phyloP scores from a whole-genome alignment of 371 early-diverging fungal genomes.

The Apophysomyces ossiformis region DNA sequence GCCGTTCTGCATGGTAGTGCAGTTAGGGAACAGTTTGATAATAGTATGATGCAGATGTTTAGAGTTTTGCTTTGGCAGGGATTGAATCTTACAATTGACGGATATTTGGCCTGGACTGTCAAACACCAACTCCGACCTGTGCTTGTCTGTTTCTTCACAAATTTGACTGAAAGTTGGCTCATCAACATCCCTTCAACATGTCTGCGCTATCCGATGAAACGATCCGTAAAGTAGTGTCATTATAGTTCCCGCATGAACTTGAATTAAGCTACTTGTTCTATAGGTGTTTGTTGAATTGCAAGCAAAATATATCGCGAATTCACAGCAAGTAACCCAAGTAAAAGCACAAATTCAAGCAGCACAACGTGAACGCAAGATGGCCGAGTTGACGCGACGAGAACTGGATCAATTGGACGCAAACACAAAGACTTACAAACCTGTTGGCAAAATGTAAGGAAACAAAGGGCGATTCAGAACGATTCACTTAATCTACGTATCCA shows the following conservation, averaged over 20 bases:
- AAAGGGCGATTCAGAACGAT: not conserved
- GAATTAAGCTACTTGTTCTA: not conserved
- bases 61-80: too few species aligned
- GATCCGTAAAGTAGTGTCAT: constrained; percentile 41
- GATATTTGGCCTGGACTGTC: not conserved
- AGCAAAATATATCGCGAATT: constrained; percentile 61
- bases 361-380: constrained; percentile 74
- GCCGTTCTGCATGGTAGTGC: too few species aligned
- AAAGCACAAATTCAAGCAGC: constrained; percentile 72
- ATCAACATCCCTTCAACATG: constrained; percentile 29
- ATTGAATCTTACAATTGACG: too few species aligned
- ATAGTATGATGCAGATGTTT: too few species aligned
- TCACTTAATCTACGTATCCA: not conserved
- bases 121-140: not conserved
- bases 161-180: not conserved
- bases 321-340: constrained; percentile 67
- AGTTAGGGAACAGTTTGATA: too few species aligned
- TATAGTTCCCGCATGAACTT: not conserved
- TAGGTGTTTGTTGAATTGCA: constrained; percentile 71
- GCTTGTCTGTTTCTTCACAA: not conserved
- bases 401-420: constrained; percentile 60
- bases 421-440: constrained; percentile 72
- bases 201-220: constrained; percentile 51
- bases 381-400: constrained; percentile 75
- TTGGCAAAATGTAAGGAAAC: constrained; percentile 74